Conservation (phyloP, 768 basidiomycete genomes). For the Auricularia auricula-judae region DNA sequence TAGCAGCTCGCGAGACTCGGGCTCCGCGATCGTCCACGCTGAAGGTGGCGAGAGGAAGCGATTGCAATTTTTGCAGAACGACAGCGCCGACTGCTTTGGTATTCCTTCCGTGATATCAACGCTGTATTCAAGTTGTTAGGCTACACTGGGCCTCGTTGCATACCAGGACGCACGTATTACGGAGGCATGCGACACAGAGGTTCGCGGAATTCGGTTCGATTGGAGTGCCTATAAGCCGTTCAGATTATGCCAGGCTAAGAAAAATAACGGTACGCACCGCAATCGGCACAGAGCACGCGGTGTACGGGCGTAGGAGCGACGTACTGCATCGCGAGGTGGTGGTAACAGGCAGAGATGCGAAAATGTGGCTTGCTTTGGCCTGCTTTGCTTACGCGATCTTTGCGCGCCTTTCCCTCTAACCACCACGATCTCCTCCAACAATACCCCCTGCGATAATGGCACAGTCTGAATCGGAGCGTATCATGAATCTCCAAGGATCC, state of each 20-base stretch:
- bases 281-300: constrained; percentile 82
- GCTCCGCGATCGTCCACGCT: constrained; percentile 74
- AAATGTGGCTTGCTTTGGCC: not conserved
- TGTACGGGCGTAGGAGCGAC: constrained; percentile 62
- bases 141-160: too few relatives aligned
- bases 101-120: constrained; percentile 98
- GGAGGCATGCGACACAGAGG: constrained; percentile 76
- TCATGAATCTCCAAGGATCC: not conserved
- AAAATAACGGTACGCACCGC: constrained; percentile 37
- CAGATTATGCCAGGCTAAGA: constrained; percentile 3
- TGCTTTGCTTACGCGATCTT: not conserved
- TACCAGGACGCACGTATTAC: constrained; percentile 57
- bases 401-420: not conserved
- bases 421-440: not conserved
- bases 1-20: constrained; percentile 87
- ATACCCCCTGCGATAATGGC: not conserved
- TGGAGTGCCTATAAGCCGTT: constrained; percentile 46
- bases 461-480: not conserved
- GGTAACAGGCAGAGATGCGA: not conserved
- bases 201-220: constrained; percentile 91
- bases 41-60: constrained; percentile 87
- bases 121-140: constrained; percentile 23
- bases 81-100: constrained; percentile 86
- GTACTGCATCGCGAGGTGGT: constrained; percentile 53
- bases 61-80: constrained; percentile 93